Base-by-base conservation (phyloP, 768 basidiomycete species). In the Suillus hirtellus region DNA sequence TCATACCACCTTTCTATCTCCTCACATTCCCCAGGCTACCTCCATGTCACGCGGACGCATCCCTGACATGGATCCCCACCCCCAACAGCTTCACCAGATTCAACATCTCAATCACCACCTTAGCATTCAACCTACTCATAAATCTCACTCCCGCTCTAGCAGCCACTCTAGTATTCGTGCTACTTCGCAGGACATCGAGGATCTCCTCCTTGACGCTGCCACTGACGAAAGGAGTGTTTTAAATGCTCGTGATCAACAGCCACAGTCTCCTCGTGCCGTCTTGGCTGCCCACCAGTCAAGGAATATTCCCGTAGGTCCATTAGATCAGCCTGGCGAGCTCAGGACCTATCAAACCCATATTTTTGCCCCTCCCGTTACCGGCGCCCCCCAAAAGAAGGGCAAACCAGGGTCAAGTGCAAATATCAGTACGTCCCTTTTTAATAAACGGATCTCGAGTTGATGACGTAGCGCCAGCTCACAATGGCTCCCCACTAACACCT, bases 321-420 rank as follows among this genome's bases (percentile, higher is more conserved):
- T 76, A 14, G 69, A 75, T 9, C 71, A 73, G 35, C 77, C 76
- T 1, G 72, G 77, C 34, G 75, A 81, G 61, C 71, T 78, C 10
- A 71, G 80, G 44, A 79, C 77, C 27, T 86, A 86, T 64, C 86
- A 87, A 65, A 88, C 86, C 0, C 89, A 90, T 70, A 84, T 89
- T 14, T 91, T 91, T 69, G 87, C 89, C 8, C 87, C 89, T 3
- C 85, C 86, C 4, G 87, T 89, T 8, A 90, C 86, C 0, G 89
- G 89, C 61, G 88, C 89, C 3, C 88, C 89, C 2, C 81, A 81
- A 19, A 90, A 90, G 77, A 89, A 89, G 77, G 73, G 74, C 42
- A 88, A 89, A 72, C 82, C 68, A 37, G 65, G 69, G 27, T 65
- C 69, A 6, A 67, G 61, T 31, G n/a, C 66, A 44, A 68, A 50